Percentiles rank a stretch among this genome's conserved stretches.
Evolutionary conservation across 2,329 filamentous ascomycete genomes (phyloP).

Genomic region (Claviceps sp.): DNA sequence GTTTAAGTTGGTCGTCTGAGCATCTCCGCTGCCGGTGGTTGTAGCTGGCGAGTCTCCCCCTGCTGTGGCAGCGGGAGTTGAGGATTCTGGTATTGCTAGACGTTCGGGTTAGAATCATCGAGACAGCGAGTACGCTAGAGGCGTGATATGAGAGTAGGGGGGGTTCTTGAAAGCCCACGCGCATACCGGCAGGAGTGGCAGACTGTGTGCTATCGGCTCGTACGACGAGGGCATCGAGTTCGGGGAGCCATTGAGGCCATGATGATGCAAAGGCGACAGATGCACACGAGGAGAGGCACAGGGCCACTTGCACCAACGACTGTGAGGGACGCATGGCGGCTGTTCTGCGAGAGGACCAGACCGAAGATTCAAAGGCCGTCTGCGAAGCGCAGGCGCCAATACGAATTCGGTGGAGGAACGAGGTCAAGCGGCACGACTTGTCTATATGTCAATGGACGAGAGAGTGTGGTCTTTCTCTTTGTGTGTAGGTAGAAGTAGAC

Average conservation of each 20-base stretch:
- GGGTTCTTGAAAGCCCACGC: background rate
- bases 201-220: conserved; percentile 25
- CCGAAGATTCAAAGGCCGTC: background rate
- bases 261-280: conserved; percentile 37
- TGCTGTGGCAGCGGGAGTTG: conserved; percentile 7
- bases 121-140: background rate
- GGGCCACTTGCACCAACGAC: conserved; percentile 32
- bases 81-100: conserved; percentile 1
- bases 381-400: background rate
- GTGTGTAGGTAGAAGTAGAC: too few relatives aligned
- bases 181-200: conserved; percentile 7
- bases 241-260: conserved; percentile 44
- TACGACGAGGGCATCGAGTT: conserved; percentile 38
- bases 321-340: conserved; percentile 32
- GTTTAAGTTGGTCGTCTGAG: conserved; percentile 26
- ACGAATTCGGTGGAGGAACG: background rate
- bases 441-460: background rate
- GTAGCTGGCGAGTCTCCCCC: background rate
- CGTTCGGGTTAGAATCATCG: background rate
- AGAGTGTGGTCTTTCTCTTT: background rate
- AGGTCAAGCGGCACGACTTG: background rate
- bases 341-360: background rate
- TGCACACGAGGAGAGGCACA: conserved; percentile 37
- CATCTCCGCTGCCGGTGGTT: conserved; percentile 6
- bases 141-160: background rate